Base-by-base conservation (phyloP, 2,329 filamentous ascomycete genomes). In the Fusarium heterosporum region DNA sequence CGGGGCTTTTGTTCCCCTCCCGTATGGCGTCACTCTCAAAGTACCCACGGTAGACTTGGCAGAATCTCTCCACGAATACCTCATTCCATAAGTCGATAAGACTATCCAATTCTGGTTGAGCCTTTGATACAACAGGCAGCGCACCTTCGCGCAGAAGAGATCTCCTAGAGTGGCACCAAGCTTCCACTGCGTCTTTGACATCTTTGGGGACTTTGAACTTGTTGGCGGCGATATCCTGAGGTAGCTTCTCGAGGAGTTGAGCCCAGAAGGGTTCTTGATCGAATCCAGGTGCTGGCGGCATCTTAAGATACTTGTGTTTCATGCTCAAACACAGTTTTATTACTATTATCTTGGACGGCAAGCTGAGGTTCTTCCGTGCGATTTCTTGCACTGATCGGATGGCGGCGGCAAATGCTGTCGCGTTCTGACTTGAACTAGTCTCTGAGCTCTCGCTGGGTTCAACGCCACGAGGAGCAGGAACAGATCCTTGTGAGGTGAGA, bases 61-160 rank as follows among this genome's bases (percentile, higher is more conserved):
- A 69, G 9, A 71, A 69, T 3, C 60, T 47, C 1, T 29, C n/a
- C 1, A 25, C 42, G 17, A 59, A 73, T 2, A 68, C 38, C 11
- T 14, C 1, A 19, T 73, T 73, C 71, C 69, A 73, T 1, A 47
- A n/a, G 10, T 73, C 67, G 4, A 71, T 51, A 2, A 43, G 13
- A 0, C 6, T 11, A 13, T 70, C 66, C 2, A 72, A 38, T 4
- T 64, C 58, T 0, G 30, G 38, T 2, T 52, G 45, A 4, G 13
- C 43, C 8, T 25, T 17, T 0, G 51, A 52, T 2, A 54, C 30
- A 7, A 43, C 34, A 1, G 39, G 50, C 2, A 66, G 22, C 2
- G 34, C 49, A 3, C 56, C 60, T 7, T 62, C 46, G 6, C 42
- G 28, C 10, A 72, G 19, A 1, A 14, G 25, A 0, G 45, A 16